A percentile compares a stretch with the other conserved stretches of the same genome.
Evolutionary conservation across 768 basidiomycete species (phyloP).

Genomic region (Hysterangium stoloniferum): DNA sequence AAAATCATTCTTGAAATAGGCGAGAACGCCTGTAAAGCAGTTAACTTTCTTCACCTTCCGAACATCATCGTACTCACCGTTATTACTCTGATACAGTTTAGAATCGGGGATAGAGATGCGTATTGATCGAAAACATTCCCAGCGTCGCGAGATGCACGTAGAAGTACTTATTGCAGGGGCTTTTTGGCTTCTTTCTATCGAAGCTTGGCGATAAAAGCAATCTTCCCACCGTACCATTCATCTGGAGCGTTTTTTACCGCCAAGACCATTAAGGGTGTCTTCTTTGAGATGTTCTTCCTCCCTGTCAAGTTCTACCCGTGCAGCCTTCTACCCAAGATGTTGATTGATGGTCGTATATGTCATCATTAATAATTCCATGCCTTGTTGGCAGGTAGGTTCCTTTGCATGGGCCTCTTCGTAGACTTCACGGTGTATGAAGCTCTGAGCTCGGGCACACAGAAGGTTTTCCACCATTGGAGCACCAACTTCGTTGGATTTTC

Average conservation of each 20-base stretch:
- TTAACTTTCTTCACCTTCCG: too few species aligned
- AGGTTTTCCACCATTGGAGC: conserved; percentile 22
- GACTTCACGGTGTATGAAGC: not conserved
- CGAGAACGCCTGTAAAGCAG: conserved; percentile 20
- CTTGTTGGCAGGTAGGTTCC: conserved; percentile 17
- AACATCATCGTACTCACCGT: conserved; percentile 14
- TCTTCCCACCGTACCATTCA: conserved; percentile 54
- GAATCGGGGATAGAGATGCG: conserved; percentile 37
- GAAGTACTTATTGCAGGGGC: conserved; percentile 47
- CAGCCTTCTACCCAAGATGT: conserved; percentile 46
- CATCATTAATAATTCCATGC: conserved; percentile 13
- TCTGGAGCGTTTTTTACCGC: conserved; percentile 25
- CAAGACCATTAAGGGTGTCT: conserved; percentile 34
- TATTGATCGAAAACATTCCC: conserved; percentile 53
- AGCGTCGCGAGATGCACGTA: conserved; percentile 47
- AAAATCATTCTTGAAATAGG: conserved; percentile 42
- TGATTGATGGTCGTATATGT: too few species aligned
- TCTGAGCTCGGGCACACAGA: conserved; percentile 5
- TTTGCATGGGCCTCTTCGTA: conserved; percentile 3
- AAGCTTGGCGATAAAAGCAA: conserved; percentile 42
- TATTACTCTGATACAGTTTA: conserved; percentile 23
- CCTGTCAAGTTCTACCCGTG: conserved; percentile 54
- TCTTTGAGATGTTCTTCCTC: conserved; percentile 37
- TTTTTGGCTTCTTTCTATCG: conserved; percentile 16
- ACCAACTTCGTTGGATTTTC: conserved; percentile 24